A percentile compares a stretch with the other conserved stretches of the same genome.
These are phyloP conservation scores for Hsuehochloa calcarea DNA, from an alignment of 176 grass and related monocot genomes.

Conservation along the genomic window DNA sequence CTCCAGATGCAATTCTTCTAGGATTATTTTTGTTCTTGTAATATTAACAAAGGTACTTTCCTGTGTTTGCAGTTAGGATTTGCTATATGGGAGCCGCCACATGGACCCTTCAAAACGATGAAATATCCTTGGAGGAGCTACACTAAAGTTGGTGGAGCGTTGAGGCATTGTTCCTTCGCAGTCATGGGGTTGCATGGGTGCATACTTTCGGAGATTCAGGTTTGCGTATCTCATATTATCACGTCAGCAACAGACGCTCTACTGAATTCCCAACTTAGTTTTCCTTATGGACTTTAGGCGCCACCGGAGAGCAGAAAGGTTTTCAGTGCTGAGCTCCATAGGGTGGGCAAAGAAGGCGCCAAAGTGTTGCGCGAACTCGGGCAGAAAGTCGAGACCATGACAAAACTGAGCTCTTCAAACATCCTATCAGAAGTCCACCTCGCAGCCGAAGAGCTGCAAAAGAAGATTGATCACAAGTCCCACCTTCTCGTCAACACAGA, in stretches of 20 bases:
- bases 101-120: conserved; percentile 84
- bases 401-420: conserved; percentile 53
- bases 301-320: conserved; percentile 67
- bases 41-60: background rate
- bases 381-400: conserved; percentile 68
- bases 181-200: conserved; percentile 96
- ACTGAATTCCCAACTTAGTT: background rate
- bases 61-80: conserved; percentile 65
- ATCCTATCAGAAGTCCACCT: conserved; percentile 67
- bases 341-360: conserved; percentile 65
- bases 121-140: conserved; percentile 89
- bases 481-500: conserved; percentile 76
- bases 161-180: conserved; percentile 89
- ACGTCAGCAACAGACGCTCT: background rate
- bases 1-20: background rate
- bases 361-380: conserved; percentile 77
- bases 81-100: conserved; percentile 92
- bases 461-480: conserved; percentile 82
- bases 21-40: background rate
- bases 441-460: conserved; percentile 74
- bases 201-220: conserved; percentile 97
- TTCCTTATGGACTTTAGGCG: conserved; percentile 39
- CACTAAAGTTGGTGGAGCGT: conserved; percentile 73
- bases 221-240: conserved; percentile 11
- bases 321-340: conserved; percentile 65